Percentiles rank a stretch among this genome's conserved stretches.
These are phyloP conservation scores for Oryza australiensis DNA, from an alignment of 176 grass and related monocot genomes.

Conservation along the genomic window DNA sequence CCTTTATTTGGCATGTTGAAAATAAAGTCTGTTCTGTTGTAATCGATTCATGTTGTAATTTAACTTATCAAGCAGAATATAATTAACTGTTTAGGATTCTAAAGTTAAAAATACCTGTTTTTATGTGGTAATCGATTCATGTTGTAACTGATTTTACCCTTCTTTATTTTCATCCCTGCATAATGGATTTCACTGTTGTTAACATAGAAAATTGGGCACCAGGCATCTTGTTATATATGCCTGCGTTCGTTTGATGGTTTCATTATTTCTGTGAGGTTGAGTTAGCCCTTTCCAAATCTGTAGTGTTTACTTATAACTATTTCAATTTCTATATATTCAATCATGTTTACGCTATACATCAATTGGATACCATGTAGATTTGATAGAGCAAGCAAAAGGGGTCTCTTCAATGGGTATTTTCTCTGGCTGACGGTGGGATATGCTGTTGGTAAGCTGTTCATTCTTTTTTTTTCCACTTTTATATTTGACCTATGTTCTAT, in stretches of 20 bases:
- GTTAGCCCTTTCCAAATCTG: neutral
- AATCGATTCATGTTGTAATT: neutral
- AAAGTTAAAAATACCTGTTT: neutral
- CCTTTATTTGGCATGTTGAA: neutral
- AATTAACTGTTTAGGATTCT: neutral
- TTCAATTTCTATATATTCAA: neutral
- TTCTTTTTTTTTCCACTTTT: neutral
- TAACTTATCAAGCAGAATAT: neutral
- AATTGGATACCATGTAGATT: constrained; percentile 49
- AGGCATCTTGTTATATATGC: neutral
- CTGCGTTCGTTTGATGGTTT: neutral
- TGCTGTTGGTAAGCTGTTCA: constrained; percentile 65
- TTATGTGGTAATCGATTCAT: neutral
- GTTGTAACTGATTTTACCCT: neutral
- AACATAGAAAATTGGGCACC: neutral
- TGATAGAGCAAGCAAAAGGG: constrained; percentile 75
- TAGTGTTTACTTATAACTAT: neutral
- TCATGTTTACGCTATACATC: neutral
- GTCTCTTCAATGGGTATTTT: constrained; percentile 86
- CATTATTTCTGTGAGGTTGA: neutral
- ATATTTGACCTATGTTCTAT: neutral
- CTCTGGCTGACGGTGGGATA: constrained; percentile 86
- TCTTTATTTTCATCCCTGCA: neutral
- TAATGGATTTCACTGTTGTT: neutral
- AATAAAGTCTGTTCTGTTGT: neutral